Evolutionary conservation across 148 eudicot genomes (phyloP).

Genomic region (Persicaria maculosa): DNA sequence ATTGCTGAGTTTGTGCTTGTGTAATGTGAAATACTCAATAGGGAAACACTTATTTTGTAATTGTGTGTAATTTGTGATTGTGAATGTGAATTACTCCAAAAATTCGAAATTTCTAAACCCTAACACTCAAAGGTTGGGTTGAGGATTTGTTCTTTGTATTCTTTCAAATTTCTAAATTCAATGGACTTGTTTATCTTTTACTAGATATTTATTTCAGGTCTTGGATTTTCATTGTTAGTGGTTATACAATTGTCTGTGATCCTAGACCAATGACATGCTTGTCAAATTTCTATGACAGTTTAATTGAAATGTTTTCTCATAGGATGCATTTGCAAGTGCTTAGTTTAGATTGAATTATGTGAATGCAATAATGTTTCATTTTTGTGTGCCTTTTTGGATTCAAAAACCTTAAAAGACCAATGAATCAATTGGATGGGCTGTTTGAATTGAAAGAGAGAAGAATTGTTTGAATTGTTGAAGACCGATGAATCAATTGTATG

Average conservation of each 20-base stretch:
- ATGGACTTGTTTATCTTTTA: neutral
- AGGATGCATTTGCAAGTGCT: neutral
- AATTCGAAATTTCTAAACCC: no score
- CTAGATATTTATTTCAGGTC: neutral
- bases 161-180: no score
- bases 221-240: neutral
- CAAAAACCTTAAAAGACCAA: slow-evolving; percentile 94
- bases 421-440: no score
- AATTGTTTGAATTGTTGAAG: slow-evolving; percentile 82
- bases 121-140: no score
- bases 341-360: neutral
- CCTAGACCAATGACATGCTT: neutral
- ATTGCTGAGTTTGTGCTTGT: no score
- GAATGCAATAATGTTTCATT: neutral
- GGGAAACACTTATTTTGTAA: no score
- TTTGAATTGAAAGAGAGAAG: no score
- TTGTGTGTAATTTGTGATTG: no score
- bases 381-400: slow-evolving; percentile 45
- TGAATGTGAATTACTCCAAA: no score
- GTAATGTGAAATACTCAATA: no score
- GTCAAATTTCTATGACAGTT: neutral
- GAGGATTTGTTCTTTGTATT: no score
- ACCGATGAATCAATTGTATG: slow-evolving; percentile 79
- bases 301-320: neutral
- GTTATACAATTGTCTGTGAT: neutral